Evolutionary conservation across 1,284 basidiomycete species (phyloP), one percentile per base, ranked within the genome.

Genomic region (Paramarasmius palmivorus): DNA sequence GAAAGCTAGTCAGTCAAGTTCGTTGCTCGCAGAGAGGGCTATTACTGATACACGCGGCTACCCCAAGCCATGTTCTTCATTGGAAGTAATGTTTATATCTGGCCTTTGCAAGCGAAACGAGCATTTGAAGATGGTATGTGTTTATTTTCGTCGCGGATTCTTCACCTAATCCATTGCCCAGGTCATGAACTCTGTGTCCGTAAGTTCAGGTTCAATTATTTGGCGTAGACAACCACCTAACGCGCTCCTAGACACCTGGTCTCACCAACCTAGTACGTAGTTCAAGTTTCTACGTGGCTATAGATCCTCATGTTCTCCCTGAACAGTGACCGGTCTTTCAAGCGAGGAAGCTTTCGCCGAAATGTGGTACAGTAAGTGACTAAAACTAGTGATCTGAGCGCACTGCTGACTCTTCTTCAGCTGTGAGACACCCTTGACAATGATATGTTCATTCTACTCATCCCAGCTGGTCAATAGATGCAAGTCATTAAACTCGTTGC

Each of bases 331-430:
- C 9, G 77, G 86, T 10, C 76, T 92, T 44, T 73, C 80, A 40
- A 92, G 87, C 66, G 74, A 84, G 61, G 72, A 90, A 62, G 88
- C 87, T 22, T 89, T 93, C 47, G 90, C 90, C 12, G 90, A 93
- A 67, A 76, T 94, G 32, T 90, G 84, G 52, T 93, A 92, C 74
- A 86, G 79, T 79, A 56, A 42, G 78, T 68, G 9, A 17, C 14
- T 25, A 20, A 2, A 14, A 4, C 7, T 22, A 25, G 25, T 44
- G 23, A 46, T 20, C 15, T 19, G 17, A 12, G 34, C 26, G 17
- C 8, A 34, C 36, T 20, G 29, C n/a, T 6, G 29, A 32, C 29
- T 12, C 7, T 12, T 12, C 12, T 32, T 32, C 29, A 32, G 34
- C 19, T 19, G n/a, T 40, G 8, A 40, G 6, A 7, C 38, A n/a